Evolutionary conservation across 2,329 filamentous ascomycete species (phyloP), one percentile per base, ranked within the genome.

Genomic region (Pseudopyrenochaeta lycopersici): DNA sequence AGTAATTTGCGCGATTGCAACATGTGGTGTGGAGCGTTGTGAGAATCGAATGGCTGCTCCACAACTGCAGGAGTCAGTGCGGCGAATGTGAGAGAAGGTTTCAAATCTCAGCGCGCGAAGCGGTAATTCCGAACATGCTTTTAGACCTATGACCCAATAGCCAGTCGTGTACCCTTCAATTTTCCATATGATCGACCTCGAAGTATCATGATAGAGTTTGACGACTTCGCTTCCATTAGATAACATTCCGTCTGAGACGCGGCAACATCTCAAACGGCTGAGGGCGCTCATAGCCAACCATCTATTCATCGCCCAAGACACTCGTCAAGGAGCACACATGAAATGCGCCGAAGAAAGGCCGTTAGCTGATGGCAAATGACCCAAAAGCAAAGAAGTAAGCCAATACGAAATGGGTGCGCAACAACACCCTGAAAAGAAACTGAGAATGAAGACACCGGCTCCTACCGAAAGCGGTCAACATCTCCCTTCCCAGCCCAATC

Each of bases 271-370:
- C 46, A 52, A 17, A 42, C 32, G 27, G 48, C 39, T 39, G 40
- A 48, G 33, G n/a, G 45, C 46, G 21, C 57, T 9, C 44, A 14
- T 53, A 54, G 50, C 61, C 52, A 62, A 62, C 58, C 56, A 54
- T 60, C 47, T 56, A 48, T 46, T 30, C 43, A 43, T 60, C 48
- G 45, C 54, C 42, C 46, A 49, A 57, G 39, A 54, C 51, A 43
- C 55, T 32, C 50, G 38, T 44, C 36, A 41, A 43, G n/a, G 27
- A 39, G 18, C 38, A 30, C 40, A 42, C 33, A 48, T 27, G 27
- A 40, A 38, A 42, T 30, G 39, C 46, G 38, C 55, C 55, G 60
- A 58, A 44, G 54, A 54, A 29, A 35, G 52, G 57, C 60, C 60
- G 60, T 63, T 52, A 58, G 43, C 31, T 23, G 31, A 30, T 3